phyloP scores from a whole-genome alignment of 108 stramenopile species.

The Cyclotella kingstonii region DNA sequence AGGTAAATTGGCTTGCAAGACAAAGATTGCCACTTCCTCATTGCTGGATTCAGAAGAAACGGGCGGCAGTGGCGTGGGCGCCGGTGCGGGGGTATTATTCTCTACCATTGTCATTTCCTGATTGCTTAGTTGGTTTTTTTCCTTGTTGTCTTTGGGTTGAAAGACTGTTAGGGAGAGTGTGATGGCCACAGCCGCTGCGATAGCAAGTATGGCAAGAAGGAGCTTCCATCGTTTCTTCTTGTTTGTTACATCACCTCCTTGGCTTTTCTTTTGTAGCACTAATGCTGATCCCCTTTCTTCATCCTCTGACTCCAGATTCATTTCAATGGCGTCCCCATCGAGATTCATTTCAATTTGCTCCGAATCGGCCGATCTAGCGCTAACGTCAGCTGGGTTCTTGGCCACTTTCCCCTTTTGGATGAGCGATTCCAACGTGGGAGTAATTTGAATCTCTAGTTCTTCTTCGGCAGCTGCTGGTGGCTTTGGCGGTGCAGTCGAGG shows the following conservation, averaged over 20 bases:
- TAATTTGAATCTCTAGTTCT: conserved; percentile 36
- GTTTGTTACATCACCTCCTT: too few relatives aligned
- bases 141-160: background rate
- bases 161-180: background rate
- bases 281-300: background rate
- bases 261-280: too few relatives aligned
- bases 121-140: background rate
- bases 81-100: background rate
- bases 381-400: too few relatives aligned
- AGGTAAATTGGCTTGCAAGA: conserved; percentile 15
- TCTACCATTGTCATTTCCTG: background rate
- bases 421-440: conserved; percentile 16
- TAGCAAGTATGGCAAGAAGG: background rate
- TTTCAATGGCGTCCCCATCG: conserved; percentile 2
- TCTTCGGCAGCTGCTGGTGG: conserved; percentile 22
- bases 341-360: background rate
- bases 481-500: conserved; percentile 1
- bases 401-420: background rate
- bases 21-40: conserved; percentile 6
- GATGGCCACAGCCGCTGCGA: conserved; percentile 11
- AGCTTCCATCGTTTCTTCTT: conserved; percentile 6
- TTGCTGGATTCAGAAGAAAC: background rate
- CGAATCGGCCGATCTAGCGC: too few relatives aligned
- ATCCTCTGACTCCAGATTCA: background rate
- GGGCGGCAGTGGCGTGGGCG: background rate